Conservation (phyloP, 768 basidiomycete genomes). For the Rubroboletus pulcherrimus region DNA sequence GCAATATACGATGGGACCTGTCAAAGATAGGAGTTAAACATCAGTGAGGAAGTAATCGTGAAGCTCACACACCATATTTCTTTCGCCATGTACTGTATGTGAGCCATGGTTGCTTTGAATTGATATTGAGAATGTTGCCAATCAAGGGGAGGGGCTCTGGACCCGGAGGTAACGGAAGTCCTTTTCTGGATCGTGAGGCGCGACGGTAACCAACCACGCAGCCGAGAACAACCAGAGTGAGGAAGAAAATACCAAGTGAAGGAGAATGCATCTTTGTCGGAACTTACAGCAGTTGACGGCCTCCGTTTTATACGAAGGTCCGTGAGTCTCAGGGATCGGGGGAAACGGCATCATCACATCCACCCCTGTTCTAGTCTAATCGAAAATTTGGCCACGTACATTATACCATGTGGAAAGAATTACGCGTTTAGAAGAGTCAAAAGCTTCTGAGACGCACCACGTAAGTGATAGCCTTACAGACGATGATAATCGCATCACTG, state of each 20-base stretch:
- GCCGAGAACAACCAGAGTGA: conserved; percentile 8
- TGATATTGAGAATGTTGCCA: conserved; percentile 25
- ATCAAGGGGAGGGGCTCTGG: conserved; percentile 21
- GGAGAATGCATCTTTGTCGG: conserved; percentile 11
- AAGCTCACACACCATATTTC: conserved; percentile 23
- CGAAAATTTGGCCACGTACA: background rate
- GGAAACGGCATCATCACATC: conserved; percentile 5
- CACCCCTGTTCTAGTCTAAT: conserved; percentile 11
- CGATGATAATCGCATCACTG: conserved; percentile 16
- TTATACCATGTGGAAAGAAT: conserved; percentile 9
- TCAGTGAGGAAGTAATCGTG: background rate
- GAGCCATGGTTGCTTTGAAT: conserved; percentile 22
- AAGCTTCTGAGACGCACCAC: conserved; percentile 16
- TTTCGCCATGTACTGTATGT: conserved; percentile 28
- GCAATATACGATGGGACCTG: conserved; percentile 30
- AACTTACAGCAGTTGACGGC: background rate
- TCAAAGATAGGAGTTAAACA: background rate
- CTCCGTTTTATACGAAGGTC: conserved; percentile 16
- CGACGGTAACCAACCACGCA: conserved; percentile 11
- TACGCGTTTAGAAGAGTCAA: conserved; percentile 11
- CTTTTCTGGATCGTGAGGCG: conserved; percentile 1
- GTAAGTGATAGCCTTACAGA: conserved; percentile 22
- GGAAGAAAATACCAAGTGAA: conserved; percentile 3
- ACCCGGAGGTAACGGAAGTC: conserved; percentile 21
- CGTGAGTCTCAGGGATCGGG: background rate